Conservation (phyloP, 2,329 filamentous ascomycete genomes). For the Aureobasidium lini region DNA sequence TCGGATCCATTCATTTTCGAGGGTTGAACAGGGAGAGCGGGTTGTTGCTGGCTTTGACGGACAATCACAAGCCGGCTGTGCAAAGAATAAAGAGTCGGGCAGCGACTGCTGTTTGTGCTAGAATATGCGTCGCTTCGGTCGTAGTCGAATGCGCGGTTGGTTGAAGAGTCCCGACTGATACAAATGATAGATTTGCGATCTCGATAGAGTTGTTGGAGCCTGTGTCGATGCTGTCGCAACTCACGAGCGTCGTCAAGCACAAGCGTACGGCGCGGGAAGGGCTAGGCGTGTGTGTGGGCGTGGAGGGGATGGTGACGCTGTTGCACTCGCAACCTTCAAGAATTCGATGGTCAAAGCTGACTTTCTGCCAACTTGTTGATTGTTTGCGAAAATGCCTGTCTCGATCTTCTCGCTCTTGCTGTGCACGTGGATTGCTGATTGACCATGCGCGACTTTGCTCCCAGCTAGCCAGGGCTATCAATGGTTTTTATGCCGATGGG, state of each 20-base stretch:
- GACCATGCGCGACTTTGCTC: background rate
- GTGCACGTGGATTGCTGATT: background rate
- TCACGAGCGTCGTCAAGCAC: background rate
- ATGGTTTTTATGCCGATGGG: background rate
- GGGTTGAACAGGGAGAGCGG: background rate
- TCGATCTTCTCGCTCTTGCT: background rate
- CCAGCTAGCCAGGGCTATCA: background rate
- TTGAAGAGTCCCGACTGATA: background rate
- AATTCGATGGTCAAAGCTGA: background rate
- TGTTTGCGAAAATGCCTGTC: background rate
- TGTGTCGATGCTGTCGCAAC: background rate
- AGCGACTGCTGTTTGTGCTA: background rate
- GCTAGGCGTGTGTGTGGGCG: background rate
- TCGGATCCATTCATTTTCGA: constrained; percentile 53
- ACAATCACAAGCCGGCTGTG: background rate
- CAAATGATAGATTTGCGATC: background rate
- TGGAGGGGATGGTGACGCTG: background rate
- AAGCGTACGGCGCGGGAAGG: background rate
- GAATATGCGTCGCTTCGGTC: background rate
- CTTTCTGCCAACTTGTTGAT: background rate
- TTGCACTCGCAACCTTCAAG: background rate
- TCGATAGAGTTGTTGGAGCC: background rate
- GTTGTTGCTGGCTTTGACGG: constrained; percentile 1
- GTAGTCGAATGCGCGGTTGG: background rate
- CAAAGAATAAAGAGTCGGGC: constrained; percentile 1